A percentile compares a stretch with the other conserved stretches of the same genome.
Evolutionary conservation across 2,329 filamentous ascomycete species (phyloP).

Genomic region (Sporothrix schenckii): DNA sequence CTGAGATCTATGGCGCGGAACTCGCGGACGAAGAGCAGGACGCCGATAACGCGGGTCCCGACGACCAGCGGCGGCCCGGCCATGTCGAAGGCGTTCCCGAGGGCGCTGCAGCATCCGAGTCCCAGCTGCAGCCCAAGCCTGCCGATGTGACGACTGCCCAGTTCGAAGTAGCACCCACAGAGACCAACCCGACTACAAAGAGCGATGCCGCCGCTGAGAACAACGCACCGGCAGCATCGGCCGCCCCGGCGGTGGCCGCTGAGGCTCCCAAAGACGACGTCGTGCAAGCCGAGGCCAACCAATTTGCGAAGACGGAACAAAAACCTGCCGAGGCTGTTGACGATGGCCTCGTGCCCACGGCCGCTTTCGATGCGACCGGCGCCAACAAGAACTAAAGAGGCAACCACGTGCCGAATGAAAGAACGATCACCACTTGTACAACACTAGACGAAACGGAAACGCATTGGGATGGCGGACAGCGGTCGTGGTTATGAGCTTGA

Average conservation of each 20-base stretch:
- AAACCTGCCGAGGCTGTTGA: constrained; percentile 18
- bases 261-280: constrained; percentile 24
- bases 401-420: neutral
- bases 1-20: constrained; percentile 90
- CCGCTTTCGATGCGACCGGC: constrained; percentile 42
- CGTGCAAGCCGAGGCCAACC: constrained; percentile 18
- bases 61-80: constrained; percentile 36
- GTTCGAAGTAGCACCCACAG: neutral
- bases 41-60: constrained; percentile 32
- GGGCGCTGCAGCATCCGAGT: constrained; percentile 36
- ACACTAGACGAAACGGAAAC: constrained; percentile 8
- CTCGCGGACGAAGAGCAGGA: constrained; percentile 72
- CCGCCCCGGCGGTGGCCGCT: neutral
- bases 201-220: neutral
- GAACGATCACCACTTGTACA: constrained; percentile 19
- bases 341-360: constrained; percentile 37
- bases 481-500: neutral
- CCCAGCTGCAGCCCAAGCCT: constrained; percentile 7
- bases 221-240: constrained; percentile 3
- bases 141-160: neutral
- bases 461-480: neutral
- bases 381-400: constrained; percentile 40
- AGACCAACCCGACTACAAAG: constrained; percentile 4
- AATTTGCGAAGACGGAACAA: neutral
- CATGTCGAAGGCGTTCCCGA: constrained; percentile 40